A percentile compares a stretch with the other conserved stretches of the same genome.
Evolutionary conservation across 2,329 filamentous ascomycete species (phyloP).

Genomic region (Ophiostoma australiae): DNA sequence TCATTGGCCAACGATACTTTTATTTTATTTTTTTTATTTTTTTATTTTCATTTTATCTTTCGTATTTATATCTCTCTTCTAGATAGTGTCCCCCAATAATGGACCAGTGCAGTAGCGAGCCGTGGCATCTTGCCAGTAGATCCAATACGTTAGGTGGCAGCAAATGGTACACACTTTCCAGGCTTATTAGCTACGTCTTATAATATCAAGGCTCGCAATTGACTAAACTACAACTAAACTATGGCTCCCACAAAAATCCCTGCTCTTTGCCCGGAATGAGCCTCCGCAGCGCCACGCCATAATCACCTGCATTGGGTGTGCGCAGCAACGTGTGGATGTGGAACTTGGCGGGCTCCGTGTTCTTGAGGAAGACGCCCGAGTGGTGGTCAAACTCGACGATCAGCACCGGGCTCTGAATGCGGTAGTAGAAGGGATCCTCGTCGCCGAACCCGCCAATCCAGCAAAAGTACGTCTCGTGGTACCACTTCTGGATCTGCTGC

Average conservation of each 20-base stretch:
- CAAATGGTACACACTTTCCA: not conserved
- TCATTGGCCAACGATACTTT: no score
- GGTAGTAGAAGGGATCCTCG: constrained; percentile 69
- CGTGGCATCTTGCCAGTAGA: not conserved
- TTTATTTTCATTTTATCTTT: no score
- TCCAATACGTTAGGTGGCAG: not conserved
- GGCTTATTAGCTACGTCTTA: not conserved
- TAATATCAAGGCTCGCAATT: not conserved
- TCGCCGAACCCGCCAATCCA: constrained; percentile 70
- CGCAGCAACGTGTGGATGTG: constrained; percentile 72
- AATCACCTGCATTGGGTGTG: constrained; percentile 71
- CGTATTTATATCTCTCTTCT: no score
- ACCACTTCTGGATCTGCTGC: constrained; percentile 49
- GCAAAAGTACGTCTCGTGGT: constrained; percentile 69
- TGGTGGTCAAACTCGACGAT: constrained; percentile 74
- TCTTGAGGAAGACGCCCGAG: constrained; percentile 70
- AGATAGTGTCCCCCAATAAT: no score
- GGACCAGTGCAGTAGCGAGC: no score
- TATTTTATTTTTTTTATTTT: no score
- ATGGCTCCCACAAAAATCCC: constrained; percentile 17
- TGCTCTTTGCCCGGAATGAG: constrained; percentile 31
- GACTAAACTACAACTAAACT: constrained; percentile 1
- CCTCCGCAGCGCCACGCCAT: constrained; percentile 53
- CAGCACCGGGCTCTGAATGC: constrained; percentile 70
- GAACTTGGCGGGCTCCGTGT: constrained; percentile 68